A percentile compares a stretch with the other conserved stretches of the same genome.
Conservation (phyloP, 352 stramenopile species). For the Globisporangium camurandrum region DNA sequence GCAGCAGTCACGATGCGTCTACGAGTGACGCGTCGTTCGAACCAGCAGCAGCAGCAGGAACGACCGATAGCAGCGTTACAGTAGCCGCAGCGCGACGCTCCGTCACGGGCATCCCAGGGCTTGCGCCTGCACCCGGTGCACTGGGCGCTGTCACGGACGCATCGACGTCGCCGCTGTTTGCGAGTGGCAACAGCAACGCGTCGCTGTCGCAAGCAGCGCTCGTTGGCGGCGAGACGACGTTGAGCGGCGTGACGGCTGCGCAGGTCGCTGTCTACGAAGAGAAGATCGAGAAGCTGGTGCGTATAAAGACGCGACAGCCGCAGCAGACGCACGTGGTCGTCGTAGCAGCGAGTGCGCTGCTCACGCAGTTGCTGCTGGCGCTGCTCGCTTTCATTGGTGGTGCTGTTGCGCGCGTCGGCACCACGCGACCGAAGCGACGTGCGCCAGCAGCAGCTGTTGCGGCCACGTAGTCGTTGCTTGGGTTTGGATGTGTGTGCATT, state of each 20-base stretch:
- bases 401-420: neutral
- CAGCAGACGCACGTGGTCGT: slow-evolving; percentile 6
- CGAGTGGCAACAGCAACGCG: neutral
- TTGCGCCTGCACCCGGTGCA: neutral
- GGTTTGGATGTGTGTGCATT: slow-evolving; percentile 1
- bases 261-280: slow-evolving; percentile 68
- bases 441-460: slow-evolving; percentile 1
- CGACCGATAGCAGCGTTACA: no score
- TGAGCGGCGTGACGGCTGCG: slow-evolving; percentile 33
- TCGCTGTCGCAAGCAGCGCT: slow-evolving; percentile 5
- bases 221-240: slow-evolving; percentile 16
- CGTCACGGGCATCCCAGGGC: slow-evolving; percentile 5
- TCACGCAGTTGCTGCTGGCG: slow-evolving; percentile 3
- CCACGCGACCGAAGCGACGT: neutral
- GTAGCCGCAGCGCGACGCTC: neutral
- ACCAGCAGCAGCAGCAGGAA: no score
- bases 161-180: slow-evolving; percentile 4
- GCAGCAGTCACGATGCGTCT: no score
- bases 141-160: neutral
- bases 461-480: neutral
- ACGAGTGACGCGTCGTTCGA: no score
- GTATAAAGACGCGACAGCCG: no score
- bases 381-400: slow-evolving; percentile 10
- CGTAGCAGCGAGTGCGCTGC: slow-evolving; percentile 1
- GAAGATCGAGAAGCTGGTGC: slow-evolving; percentile 60